phyloP scores from a whole-genome alignment of 768 basidiomycete species.

The Mycena floridula region DNA sequence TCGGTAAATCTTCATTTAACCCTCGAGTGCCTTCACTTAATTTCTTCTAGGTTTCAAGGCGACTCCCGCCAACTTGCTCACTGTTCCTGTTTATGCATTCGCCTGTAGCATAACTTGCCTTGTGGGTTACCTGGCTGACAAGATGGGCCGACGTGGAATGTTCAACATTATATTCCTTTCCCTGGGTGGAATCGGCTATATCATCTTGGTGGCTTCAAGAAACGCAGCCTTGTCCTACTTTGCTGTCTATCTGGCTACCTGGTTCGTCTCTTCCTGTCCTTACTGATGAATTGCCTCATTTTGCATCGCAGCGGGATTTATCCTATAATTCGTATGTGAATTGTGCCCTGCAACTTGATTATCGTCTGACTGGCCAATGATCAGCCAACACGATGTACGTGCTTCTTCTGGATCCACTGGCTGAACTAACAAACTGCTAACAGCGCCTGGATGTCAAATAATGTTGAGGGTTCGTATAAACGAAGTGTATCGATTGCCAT shows the following conservation, averaged over 20 bases:
- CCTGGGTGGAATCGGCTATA: conserved; percentile 52
- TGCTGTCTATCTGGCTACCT: conserved; percentile 65
- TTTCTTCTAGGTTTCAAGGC: conserved; percentile 47
- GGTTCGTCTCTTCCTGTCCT: conserved; percentile 12
- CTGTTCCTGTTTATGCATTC: conserved; percentile 69
- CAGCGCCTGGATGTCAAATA: conserved; percentile 59
- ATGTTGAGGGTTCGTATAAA: conserved; percentile 72
- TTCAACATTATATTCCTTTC: conserved; percentile 42
- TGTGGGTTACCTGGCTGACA: conserved; percentile 61
- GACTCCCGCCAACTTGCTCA: conserved; percentile 68
- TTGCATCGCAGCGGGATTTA: conserved; percentile 58
- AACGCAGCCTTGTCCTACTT: conserved; percentile 64
- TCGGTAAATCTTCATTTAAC: too few species aligned
- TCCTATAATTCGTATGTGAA: conserved; percentile 56
- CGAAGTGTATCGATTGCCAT: conserved; percentile 66
- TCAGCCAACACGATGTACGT: conserved; percentile 60
- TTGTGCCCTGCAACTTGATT: background rate
- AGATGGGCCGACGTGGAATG: conserved; percentile 50
- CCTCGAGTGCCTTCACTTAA: too few species aligned
- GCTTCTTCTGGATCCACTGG: background rate
- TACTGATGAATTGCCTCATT: conserved; percentile 1
- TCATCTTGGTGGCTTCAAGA: conserved; percentile 60
- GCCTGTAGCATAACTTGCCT: conserved; percentile 62
- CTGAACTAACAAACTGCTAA: background rate
- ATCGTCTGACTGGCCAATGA: too few species aligned